Conservation (phyloP, 139 green algal genomes). For the Chlamydomonas sp. region DNA sequence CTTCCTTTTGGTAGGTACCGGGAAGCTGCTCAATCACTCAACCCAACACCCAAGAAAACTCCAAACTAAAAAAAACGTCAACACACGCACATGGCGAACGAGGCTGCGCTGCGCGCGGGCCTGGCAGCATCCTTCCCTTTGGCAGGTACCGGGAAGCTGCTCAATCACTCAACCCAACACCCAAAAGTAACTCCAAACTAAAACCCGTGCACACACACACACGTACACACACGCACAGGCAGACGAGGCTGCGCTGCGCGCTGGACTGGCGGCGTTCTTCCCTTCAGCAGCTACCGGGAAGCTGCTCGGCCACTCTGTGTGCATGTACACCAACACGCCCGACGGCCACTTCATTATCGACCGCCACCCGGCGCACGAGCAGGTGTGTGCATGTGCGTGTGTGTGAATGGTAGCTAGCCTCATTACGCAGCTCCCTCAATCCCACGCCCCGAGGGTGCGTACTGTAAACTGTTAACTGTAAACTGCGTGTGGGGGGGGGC, state of each 20-base stretch:
- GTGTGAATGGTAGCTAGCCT: too few species aligned
- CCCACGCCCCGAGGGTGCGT: too few species aligned
- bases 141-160: constrained; percentile 16
- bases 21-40: too few species aligned
- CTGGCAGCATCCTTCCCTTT: not conserved
- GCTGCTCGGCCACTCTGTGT: constrained; percentile 38
- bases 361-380: constrained; percentile 45
- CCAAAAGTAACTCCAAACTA: too few species aligned
- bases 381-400: constrained; percentile 36
- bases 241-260: not conserved
- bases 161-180: constrained; percentile 25
- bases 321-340: constrained; percentile 76
- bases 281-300: not conserved
- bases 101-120: not conserved
- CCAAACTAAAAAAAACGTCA: too few species aligned
- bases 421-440: too few species aligned
- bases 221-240: not conserved
- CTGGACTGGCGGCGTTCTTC: not conserved
- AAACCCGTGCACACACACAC: not conserved
- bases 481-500: too few species aligned
- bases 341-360: constrained; percentile 77
- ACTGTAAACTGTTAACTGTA: too few species aligned
- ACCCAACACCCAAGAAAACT: too few species aligned
- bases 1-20: too few species aligned
- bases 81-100: too few species aligned